These are phyloP conservation scores for Warburgia ugandensis DNA, from an alignment of 164 flowering plant genomes.

Conservation along the genomic window DNA sequence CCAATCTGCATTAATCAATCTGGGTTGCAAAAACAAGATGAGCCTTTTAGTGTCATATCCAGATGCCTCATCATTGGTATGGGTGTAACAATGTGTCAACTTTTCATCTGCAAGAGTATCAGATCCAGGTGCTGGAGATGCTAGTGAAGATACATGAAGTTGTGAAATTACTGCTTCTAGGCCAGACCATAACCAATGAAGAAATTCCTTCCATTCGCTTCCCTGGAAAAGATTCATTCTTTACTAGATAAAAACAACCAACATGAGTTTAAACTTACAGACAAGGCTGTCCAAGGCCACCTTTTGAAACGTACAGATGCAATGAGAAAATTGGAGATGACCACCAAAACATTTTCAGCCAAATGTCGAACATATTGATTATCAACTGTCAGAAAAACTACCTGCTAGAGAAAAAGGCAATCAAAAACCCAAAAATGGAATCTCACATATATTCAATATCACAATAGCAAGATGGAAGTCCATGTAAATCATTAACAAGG, in stretches of 20 bases:
- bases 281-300: conserved; percentile 1
- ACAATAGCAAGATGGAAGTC: no score
- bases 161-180: conserved; percentile 33
- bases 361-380: conserved; percentile 50
- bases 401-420: conserved; percentile 27
- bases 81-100: neutral
- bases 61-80: neutral
- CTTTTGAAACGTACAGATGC: conserved; percentile 33
- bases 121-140: conserved; percentile 2
- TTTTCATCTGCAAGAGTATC: neutral
- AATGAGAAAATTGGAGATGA: conserved; percentile 38
- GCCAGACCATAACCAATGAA: conserved; percentile 33
- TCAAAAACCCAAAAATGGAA: no score
- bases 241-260: neutral
- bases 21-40: conserved; percentile 14
- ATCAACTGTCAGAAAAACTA: conserved; percentile 26
- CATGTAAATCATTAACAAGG: no score
- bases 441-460: no score
- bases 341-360: conserved; percentile 43
- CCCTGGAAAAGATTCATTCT: conserved; percentile 37
- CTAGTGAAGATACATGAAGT: conserved; percentile 13
- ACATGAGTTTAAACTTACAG: neutral
- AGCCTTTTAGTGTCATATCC: conserved; percentile 10
- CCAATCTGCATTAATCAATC: conserved; percentile 37
- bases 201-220: conserved; percentile 32